A percentile compares a stretch with the other conserved stretches of the same genome.
Conservation (phyloP, 2,329 filamentous ascomycete genomes). For the Colletotrichum tofieldiae region DNA sequence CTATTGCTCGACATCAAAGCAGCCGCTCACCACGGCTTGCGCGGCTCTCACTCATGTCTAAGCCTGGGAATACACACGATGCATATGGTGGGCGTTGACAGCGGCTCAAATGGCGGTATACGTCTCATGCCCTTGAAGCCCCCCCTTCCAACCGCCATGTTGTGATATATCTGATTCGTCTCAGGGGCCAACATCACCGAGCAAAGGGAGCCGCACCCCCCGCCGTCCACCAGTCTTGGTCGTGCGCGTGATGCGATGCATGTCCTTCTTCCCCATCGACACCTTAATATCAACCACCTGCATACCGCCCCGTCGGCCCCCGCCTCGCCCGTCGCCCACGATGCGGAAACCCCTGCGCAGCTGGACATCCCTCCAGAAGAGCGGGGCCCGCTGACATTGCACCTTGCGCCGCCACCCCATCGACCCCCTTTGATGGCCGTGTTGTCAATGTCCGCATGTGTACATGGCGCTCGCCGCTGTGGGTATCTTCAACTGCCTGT, state of each 20-base stretch:
- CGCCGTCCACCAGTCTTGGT: not conserved
- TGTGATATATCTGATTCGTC: not conserved
- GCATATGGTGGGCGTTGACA: not conserved
- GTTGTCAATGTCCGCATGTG: not conserved
- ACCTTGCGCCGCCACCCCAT: not conserved
- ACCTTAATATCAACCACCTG: slow-evolving; percentile 39
- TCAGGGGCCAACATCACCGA: slow-evolving; percentile 3
- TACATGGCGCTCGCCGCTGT: not conserved
- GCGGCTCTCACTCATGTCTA: not conserved
- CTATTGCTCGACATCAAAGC: not conserved
- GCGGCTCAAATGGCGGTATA: slow-evolving; percentile 6
- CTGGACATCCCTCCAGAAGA: slow-evolving; percentile 1
- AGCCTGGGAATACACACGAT: not conserved
- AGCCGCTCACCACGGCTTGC: not conserved
- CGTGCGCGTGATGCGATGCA: slow-evolving; percentile 15
- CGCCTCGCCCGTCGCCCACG: slow-evolving; percentile 1
- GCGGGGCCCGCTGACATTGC: slow-evolving; percentile 11
- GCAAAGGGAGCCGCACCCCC: slow-evolving; percentile 37
- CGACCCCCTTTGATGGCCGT: not conserved
- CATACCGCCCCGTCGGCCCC: slow-evolving; percentile 11
- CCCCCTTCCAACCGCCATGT: not conserved
- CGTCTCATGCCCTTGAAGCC: slow-evolving; percentile 1
- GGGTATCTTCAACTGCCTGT: not conserved
- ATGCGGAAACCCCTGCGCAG: slow-evolving; percentile 30
- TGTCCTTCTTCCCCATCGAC: slow-evolving; percentile 14